Percentiles rank a stretch among this genome's conserved stretches.
These are phyloP conservation scores for Diplodia sapinea DNA, from an alignment of 2,329 filamentous ascomycete genomes.

Conservation along the genomic window DNA sequence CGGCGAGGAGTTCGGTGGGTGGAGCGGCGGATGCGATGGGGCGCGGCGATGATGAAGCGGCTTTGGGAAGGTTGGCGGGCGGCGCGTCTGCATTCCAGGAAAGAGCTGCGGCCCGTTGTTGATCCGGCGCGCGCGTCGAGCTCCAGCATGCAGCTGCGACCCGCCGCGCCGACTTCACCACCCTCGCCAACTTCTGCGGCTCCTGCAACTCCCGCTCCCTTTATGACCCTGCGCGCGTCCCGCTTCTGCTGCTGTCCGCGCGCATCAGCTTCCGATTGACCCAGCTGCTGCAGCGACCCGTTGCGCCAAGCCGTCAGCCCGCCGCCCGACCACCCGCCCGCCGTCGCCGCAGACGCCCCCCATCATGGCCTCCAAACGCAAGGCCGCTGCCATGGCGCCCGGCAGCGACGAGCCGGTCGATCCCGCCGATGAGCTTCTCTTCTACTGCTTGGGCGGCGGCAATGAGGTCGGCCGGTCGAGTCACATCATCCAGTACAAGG, in stretches of 20 bases:
- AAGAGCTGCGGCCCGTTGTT: slow-evolving; percentile 17
- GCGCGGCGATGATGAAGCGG: slow-evolving; percentile 25
- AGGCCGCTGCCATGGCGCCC: slow-evolving; percentile 78
- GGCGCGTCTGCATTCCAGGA: slow-evolving; percentile 17
- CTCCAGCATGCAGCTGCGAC: slow-evolving; percentile 11
- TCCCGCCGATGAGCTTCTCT: slow-evolving; percentile 91
- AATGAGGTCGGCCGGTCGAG: slow-evolving; percentile 97
- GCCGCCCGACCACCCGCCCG: background rate
- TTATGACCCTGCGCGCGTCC: slow-evolving; percentile 8
- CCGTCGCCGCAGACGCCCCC: slow-evolving; percentile 1
- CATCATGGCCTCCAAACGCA: slow-evolving; percentile 89
- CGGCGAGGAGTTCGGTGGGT: background rate
- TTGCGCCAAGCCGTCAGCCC: background rate
- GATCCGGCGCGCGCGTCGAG: slow-evolving; percentile 21
- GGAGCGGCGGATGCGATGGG: background rate
- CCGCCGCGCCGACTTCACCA: background rate
- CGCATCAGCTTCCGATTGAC: slow-evolving; percentile 10
- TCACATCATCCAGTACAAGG: slow-evolving; percentile 98
- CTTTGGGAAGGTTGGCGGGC: slow-evolving; percentile 21
- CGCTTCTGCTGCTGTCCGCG: slow-evolving; percentile 11
- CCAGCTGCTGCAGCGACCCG: background rate
- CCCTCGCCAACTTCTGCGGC: background rate
- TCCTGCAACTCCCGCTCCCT: background rate
- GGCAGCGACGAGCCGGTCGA: slow-evolving; percentile 84
- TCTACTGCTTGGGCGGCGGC: slow-evolving; percentile 89